Evolutionary conservation across 495 filamentous ascomycete genomes (phyloP).

Genomic region (Aspergillus saccharolyticus): DNA sequence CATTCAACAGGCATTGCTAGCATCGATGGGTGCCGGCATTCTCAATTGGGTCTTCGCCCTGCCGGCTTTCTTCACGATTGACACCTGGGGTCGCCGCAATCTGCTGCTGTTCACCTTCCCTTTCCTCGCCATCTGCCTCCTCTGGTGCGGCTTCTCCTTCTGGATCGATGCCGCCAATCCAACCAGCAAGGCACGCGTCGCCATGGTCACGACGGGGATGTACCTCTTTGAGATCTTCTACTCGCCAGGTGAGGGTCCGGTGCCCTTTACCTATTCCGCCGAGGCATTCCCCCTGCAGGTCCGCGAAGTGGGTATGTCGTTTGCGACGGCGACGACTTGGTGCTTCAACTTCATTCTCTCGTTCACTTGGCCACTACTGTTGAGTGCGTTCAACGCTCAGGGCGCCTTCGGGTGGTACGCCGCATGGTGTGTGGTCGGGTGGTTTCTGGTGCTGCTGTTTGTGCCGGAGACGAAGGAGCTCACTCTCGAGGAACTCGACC

Average conservation of each 20-base stretch:
- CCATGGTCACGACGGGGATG: constrained; percentile 46
- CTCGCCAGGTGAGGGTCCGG: constrained; percentile 52
- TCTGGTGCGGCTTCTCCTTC: constrained; percentile 56
- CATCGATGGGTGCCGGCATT: constrained; percentile 59
- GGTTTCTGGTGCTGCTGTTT: constrained; percentile 50
- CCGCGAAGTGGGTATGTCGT: constrained; percentile 66
- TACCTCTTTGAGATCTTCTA: constrained; percentile 51
- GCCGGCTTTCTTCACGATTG: constrained; percentile 65
- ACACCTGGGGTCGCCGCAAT: constrained; percentile 58
- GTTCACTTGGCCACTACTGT: constrained; percentile 52
- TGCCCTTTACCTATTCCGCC: constrained; percentile 55
- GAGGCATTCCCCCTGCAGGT: constrained; percentile 57
- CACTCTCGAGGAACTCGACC: constrained; percentile 48
- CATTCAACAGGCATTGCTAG: constrained; percentile 44
- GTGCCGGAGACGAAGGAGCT: constrained; percentile 55
- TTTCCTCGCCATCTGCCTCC: constrained; percentile 52
- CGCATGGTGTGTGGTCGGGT: constrained; percentile 53
- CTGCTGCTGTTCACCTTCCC: constrained; percentile 64
- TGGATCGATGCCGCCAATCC: constrained; percentile 38
- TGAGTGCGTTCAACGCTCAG: constrained; percentile 45
- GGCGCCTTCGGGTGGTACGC: constrained; percentile 63
- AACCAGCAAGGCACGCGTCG: constrained; percentile 34
- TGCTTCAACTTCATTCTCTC: constrained; percentile 51
- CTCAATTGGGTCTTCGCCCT: constrained; percentile 62
- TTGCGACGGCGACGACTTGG: constrained; percentile 50